Evolutionary conservation across 805 yeast genomes (phyloP).

Genomic region (Zygoascus flipseniorum): DNA sequence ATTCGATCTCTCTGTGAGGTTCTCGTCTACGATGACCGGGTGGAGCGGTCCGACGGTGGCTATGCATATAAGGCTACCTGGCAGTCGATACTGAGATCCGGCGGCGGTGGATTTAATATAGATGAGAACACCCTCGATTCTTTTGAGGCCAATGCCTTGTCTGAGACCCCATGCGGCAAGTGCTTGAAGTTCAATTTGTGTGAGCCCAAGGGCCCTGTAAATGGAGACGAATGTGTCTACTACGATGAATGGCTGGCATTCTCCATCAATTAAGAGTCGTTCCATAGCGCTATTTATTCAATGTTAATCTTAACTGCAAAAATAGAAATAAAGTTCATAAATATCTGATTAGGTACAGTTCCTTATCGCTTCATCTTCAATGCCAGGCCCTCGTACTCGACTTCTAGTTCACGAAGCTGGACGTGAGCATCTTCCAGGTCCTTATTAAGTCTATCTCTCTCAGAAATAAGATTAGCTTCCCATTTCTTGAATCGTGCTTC

Average conservation of each 20-base stretch:
- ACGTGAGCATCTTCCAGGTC: constrained; percentile 83
- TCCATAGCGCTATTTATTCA: neutral
- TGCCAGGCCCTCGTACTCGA: constrained; percentile 23
- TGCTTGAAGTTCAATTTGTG: constrained; percentile 26
- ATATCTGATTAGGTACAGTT: neutral
- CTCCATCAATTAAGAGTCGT: neutral
- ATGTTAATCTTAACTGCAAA: neutral
- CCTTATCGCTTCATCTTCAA: constrained; percentile 16
- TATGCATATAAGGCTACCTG: constrained; percentile 73
- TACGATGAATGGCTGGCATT: constrained; percentile 27
- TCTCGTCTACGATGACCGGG: constrained; percentile 72
- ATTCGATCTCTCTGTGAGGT: constrained; percentile 83
- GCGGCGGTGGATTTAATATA: constrained; percentile 6
- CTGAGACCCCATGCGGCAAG: constrained; percentile 28
- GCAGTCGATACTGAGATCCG: constrained; percentile 40
- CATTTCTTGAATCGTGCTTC: constrained; percentile 97
- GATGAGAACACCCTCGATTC: constrained; percentile 7
- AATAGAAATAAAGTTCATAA: neutral
- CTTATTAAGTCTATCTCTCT: constrained; percentile 86
- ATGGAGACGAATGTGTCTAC: constrained; percentile 24
- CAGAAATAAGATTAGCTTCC: constrained; percentile 94
- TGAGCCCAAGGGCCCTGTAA: constrained; percentile 25
- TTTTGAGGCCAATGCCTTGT: constrained; percentile 13
- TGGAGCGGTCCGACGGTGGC: constrained; percentile 54
- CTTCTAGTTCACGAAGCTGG: constrained; percentile 29